These are phyloP conservation scores for Alternaria panax DNA, from an alignment of 2,329 filamentous ascomycete species.

Conservation along the genomic window DNA sequence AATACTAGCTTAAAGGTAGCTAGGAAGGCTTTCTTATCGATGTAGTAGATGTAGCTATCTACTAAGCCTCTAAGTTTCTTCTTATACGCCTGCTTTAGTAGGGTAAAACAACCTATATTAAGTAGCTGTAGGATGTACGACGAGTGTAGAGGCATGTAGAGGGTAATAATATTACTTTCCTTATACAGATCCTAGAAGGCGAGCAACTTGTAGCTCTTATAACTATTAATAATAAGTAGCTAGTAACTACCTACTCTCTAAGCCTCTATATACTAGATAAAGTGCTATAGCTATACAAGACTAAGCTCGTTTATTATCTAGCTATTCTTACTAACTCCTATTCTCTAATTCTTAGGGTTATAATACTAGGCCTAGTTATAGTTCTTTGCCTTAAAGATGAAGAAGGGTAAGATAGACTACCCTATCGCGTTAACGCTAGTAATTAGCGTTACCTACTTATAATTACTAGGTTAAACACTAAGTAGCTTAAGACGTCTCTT, in stretches of 20 bases:
- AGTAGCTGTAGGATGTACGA: not conserved
- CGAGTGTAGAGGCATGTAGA: constrained; percentile 41
- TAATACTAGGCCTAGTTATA: constrained; percentile 16
- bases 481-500: constrained; percentile 4
- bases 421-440: constrained; percentile 12
- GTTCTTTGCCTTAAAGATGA: not conserved
- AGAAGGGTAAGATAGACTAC: constrained; percentile 11
- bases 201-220: constrained; percentile 46
- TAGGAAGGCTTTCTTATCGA: constrained; percentile 30
- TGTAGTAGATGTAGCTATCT: constrained; percentile 36
- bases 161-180: constrained; percentile 49
- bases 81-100: no score
- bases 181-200: constrained; percentile 48
- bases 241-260: constrained; percentile 36
- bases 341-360: constrained; percentile 30
- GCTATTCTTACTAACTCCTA: constrained; percentile 41
- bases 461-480: constrained; percentile 11
- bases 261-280: constrained; percentile 41
- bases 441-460: constrained; percentile 20
- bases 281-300: constrained; percentile 48
- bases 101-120: not conserved
- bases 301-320: constrained; percentile 48
- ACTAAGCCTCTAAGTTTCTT: constrained; percentile 38
- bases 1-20: constrained; percentile 32
- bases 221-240: constrained; percentile 50